A percentile compares a stretch with the other conserved stretches of the same genome.
Evolutionary conservation across 495 filamentous ascomycete genomes (phyloP).

Genomic region (Annulohypoxylon stygium): DNA sequence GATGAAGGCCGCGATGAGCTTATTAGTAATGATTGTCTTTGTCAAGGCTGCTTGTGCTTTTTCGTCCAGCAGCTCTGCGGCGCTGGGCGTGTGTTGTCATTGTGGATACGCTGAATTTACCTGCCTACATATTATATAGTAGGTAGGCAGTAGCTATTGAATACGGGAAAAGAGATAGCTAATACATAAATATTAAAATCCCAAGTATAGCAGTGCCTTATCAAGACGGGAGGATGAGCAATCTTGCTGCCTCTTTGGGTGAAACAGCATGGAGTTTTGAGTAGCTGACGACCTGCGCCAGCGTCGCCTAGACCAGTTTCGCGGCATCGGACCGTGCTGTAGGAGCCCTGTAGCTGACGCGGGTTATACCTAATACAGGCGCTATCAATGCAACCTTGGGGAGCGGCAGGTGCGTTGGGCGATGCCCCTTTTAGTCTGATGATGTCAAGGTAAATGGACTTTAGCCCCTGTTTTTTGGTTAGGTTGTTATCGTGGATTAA

Average conservation of each 20-base stretch:
- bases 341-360: slow-evolving; percentile 26
- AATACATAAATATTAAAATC: slow-evolving; percentile 7
- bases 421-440: slow-evolving; percentile 25
- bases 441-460: slow-evolving; percentile 23
- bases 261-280: slow-evolving; percentile 37
- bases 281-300: background rate
- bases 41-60: background rate
- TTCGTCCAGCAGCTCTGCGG: background rate
- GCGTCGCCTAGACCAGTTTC: slow-evolving; percentile 27
- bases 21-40: slow-evolving; percentile 36
- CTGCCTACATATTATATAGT: background rate
- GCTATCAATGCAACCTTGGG: slow-evolving; percentile 35
- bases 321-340: slow-evolving; percentile 42
- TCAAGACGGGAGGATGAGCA: background rate
- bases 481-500: slow-evolving; percentile 6
- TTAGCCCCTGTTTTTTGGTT: too few species aligned
- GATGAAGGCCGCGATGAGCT: slow-evolving; percentile 29
- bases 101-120: slow-evolving; percentile 7
- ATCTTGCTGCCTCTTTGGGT: slow-evolving; percentile 18
- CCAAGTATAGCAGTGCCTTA: background rate
- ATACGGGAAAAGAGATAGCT: background rate
- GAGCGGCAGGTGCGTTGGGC: slow-evolving; percentile 15
- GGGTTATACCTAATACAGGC: slow-evolving; percentile 28
- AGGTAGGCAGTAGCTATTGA: background rate
- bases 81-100: slow-evolving; percentile 1